These are phyloP conservation scores for Cicer judaicum DNA, from an alignment of 306 rosid genomes.

Conservation along the genomic window DNA sequence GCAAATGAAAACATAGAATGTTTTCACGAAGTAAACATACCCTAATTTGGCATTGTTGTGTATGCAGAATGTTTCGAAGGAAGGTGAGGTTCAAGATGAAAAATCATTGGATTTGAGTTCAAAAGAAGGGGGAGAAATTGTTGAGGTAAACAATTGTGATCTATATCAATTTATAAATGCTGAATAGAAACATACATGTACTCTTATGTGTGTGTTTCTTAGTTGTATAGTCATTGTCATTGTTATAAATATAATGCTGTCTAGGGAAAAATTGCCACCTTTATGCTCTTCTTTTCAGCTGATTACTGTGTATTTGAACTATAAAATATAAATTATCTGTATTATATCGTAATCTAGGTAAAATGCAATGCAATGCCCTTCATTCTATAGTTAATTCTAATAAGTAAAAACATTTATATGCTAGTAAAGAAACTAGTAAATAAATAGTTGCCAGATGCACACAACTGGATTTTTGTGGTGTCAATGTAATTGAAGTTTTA, in stretches of 20 bases:
- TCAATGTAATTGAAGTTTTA: background rate
- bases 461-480: background rate
- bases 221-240: background rate
- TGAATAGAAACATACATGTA: background rate
- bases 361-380: slow-evolving; percentile 2
- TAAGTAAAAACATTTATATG: background rate
- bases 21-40: too few relatives aligned
- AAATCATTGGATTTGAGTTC: slow-evolving; percentile 8
- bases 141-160: slow-evolving; percentile 40
- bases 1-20: too few relatives aligned
- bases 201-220: slow-evolving; percentile 1
- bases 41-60: slow-evolving; percentile 4
- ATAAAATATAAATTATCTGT: background rate
- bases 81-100: slow-evolving; percentile 34
- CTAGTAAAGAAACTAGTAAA: background rate
- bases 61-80: slow-evolving; percentile 30
- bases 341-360: background rate
- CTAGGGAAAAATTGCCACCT: background rate
- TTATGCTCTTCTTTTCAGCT: background rate
- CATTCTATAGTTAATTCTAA: slow-evolving; percentile 4
- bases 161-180: background rate
- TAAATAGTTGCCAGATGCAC: slow-evolving; percentile 5
- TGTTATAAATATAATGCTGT: background rate
- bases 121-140: slow-evolving; percentile 34
- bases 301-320: slow-evolving; percentile 26